Percentiles rank a stretch among this genome's conserved stretches.
These are phyloP conservation scores for Rutstroemia sp. DNA, from an alignment of 2,329 filamentous ascomycete species.

Conservation along the genomic window DNA sequence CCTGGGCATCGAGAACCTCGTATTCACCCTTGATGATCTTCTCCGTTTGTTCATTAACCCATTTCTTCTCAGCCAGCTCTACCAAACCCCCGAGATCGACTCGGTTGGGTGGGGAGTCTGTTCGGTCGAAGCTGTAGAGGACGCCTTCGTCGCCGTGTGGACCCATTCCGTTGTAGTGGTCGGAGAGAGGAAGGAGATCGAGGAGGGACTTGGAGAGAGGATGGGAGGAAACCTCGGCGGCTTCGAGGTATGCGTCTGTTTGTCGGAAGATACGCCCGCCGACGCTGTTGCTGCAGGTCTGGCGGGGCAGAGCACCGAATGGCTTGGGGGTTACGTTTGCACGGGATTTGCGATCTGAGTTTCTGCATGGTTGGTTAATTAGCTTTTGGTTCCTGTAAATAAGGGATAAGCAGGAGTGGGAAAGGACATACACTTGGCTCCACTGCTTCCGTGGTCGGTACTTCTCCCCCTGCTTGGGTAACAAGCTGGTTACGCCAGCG, in stretches of 20 bases:
- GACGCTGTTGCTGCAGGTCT: slow-evolving; percentile 4
- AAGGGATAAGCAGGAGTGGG: not conserved
- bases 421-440: slow-evolving; percentile 15
- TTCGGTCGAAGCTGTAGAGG: slow-evolving; percentile 28
- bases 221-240: slow-evolving; percentile 14
- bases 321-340: slow-evolving; percentile 13
- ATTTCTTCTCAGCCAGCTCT: slow-evolving; percentile 28
- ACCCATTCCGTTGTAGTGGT: slow-evolving; percentile 16
- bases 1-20: slow-evolving; percentile 29
- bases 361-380: not conserved
- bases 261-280: slow-evolving; percentile 17
- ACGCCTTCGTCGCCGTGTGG: slow-evolving; percentile 16
- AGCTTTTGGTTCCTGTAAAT: not conserved
- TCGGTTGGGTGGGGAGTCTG: slow-evolving; percentile 18
- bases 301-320: slow-evolving; percentile 17
- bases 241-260: slow-evolving; percentile 19
- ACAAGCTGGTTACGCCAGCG: slow-evolving; percentile 8
- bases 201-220: slow-evolving; percentile 26
- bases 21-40: slow-evolving; percentile 29
- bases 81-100: slow-evolving; percentile 26
- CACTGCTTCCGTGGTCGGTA: slow-evolving; percentile 22
- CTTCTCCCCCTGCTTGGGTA: slow-evolving; percentile 15
- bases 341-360: slow-evolving; percentile 15
- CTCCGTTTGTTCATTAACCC: slow-evolving; percentile 27
- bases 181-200: slow-evolving; percentile 23